Evolutionary conservation across 306 rosid genomes (phyloP), one percentile per base, ranked within the genome.

Genomic region (Sphenostylis stenocarpa): DNA sequence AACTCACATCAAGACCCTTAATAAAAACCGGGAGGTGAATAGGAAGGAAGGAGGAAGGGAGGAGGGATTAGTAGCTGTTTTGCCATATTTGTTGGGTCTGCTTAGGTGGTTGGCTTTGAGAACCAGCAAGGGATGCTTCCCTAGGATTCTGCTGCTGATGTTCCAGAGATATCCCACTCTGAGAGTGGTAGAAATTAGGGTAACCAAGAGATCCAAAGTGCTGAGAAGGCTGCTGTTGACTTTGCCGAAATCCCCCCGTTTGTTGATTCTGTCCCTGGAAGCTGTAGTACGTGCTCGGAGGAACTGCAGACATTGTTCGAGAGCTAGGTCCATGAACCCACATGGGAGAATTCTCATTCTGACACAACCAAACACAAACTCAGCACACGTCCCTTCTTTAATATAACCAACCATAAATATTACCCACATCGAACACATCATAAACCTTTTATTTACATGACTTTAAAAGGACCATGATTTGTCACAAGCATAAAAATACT

Each of bases 261-360:
- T 90, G 98, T 67, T 90, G 99, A 69, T 85, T 96, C 85, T 96
- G 99, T 66, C 97, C 99, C 82, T 96, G 99, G 83, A 93, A 90
- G 79, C 86, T 83, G 91, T 96, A 93, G 74, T 92, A 96, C 3
- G 85, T 89, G 86, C 75, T 93, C 29, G 90, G 90, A 26, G 98
- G 97, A 82, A 92, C 92, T 14, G 91, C 91, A 10, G 98, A 82
- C 89, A 92, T 87, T 13, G 97, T 91, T 82, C 98, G 88, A 19
- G 99, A 96, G 67, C 97, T 96, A 48, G 93, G 98, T 52, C 98
- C 99, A 0, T 89, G 98, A 81, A 96, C 87, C 99, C 99, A 96
- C 98, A 96, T 93, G 1, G 88, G 88, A 21, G 97, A 87, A 83
- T 92, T 96, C 64, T 96, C 99, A 73, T 86, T 93, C 98, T 96